These are phyloP conservation scores for Ensete ventricosum DNA, from an alignment of 176 grass and related monocot genomes.

Conservation along the genomic window DNA sequence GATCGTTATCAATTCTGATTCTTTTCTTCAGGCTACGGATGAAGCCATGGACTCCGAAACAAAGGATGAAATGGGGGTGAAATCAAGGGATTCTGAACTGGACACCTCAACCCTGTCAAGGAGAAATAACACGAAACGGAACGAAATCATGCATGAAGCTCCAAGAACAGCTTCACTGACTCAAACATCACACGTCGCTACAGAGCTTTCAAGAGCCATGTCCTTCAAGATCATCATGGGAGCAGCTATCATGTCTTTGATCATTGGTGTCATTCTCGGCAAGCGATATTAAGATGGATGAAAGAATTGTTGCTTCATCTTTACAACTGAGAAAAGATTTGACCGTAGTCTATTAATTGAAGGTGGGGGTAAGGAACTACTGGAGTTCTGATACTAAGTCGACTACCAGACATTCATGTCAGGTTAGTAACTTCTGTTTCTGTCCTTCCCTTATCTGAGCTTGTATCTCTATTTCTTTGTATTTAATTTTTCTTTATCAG, in stretches of 20 bases:
- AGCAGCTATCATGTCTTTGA: conserved; percentile 57
- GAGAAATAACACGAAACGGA: conserved; percentile 21
- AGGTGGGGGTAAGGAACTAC: too few relatives aligned
- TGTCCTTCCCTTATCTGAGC: too few relatives aligned
- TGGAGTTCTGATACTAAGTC: too few relatives aligned
- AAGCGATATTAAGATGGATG: conserved; percentile 55
- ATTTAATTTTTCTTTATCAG: too few relatives aligned
- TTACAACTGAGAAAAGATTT: too few relatives aligned
- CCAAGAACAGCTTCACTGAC: conserved; percentile 15
- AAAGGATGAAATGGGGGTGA: conserved; percentile 7
- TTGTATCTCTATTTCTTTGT: too few relatives aligned
- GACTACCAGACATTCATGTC: too few relatives aligned
- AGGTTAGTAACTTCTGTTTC: too few relatives aligned
- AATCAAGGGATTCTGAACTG: conserved; percentile 39
- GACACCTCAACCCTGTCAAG: conserved; percentile 19
- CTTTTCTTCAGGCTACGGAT: conserved; percentile 43
- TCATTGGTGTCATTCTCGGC: conserved; percentile 69
- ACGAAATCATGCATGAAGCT: not conserved
- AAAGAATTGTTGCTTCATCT: not conserved
- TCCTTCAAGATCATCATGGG: conserved; percentile 83
- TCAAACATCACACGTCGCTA: conserved; percentile 18
- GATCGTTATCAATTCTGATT: not conserved
- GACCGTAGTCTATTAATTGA: too few relatives aligned
- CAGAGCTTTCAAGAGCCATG: conserved; percentile 71
- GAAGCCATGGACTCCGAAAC: not conserved